Percentiles rank a stretch among this genome's conserved stretches.
phyloP scores from a whole-genome alignment of 2,329 filamentous ascomycete species.

The Fusarium sarcochroum region DNA sequence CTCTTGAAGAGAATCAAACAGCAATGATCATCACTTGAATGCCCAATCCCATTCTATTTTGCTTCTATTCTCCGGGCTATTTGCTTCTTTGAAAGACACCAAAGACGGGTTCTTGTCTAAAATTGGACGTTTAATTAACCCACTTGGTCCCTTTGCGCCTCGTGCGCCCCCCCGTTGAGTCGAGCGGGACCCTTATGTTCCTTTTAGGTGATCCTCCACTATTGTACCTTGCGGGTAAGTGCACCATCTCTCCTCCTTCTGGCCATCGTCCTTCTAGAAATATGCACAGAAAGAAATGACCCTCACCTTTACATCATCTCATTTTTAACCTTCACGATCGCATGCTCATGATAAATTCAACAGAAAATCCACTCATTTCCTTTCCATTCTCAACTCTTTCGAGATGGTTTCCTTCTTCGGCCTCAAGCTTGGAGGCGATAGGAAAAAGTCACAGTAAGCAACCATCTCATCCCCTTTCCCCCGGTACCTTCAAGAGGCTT shows the following conservation, averaged over 20 bases:
- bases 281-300: slow-evolving; percentile 28
- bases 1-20: neutral
- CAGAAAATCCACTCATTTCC: slow-evolving; percentile 11
- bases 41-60: neutral
- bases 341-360: slow-evolving; percentile 30
- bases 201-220: slow-evolving; percentile 8
- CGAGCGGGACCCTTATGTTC: slow-evolving; percentile 32
- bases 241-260: slow-evolving; percentile 18
- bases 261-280: slow-evolving; percentile 40
- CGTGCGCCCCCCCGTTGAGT: slow-evolving; percentile 29
- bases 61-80: neutral
- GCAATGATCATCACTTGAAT: neutral
- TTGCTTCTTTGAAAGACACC: neutral
- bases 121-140: slow-evolving; percentile 38
- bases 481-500: neutral
- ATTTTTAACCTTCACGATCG: neutral
- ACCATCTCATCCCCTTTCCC: slow-evolving; percentile 12
- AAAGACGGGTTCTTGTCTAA: slow-evolving; percentile 18
- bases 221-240: slow-evolving; percentile 30
- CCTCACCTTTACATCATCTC: slow-evolving; percentile 22
- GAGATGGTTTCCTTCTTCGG: slow-evolving; percentile 73
- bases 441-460: slow-evolving; percentile 67
- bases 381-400: slow-evolving; percentile 7
- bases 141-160: slow-evolving; percentile 39
- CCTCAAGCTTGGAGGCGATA: slow-evolving; percentile 68